Evolutionary conservation across 371 early-diverging fungal genomes (phyloP).

Genomic region (Gilbertella persicaria): DNA sequence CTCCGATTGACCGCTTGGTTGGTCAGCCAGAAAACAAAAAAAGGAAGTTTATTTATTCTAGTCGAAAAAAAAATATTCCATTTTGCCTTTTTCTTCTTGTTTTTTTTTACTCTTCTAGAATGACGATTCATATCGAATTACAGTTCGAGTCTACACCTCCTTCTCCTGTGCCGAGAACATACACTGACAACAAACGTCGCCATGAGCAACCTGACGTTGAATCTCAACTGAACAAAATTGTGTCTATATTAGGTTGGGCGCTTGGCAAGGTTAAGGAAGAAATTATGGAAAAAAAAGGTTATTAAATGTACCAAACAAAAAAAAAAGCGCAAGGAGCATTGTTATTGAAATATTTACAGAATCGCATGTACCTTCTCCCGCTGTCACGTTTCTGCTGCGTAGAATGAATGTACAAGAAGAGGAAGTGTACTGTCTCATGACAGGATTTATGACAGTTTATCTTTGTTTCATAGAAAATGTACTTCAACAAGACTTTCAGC

Average conservation of each 20-base stretch:
- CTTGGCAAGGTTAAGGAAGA: slow-evolving; percentile 10
- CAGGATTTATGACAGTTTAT: slow-evolving; percentile 50
- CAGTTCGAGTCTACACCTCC: not conserved
- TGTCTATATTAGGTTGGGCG: slow-evolving; percentile 4
- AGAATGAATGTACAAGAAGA: slow-evolving; percentile 12
- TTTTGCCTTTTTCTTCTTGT: not conserved
- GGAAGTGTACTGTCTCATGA: slow-evolving; percentile 38
- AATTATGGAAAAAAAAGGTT: slow-evolving; percentile 15
- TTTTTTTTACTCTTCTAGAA: not conserved
- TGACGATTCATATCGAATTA: not conserved
- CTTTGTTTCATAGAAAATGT: slow-evolving; percentile 42
- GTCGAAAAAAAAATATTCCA: too few species aligned
- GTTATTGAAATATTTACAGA: slow-evolving; percentile 31
- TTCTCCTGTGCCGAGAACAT: not conserved
- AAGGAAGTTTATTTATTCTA: too few species aligned
- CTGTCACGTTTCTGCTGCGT: slow-evolving; percentile 46
- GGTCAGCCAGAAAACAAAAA: too few species aligned
- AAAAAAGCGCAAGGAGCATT: not conserved
- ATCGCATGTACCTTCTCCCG: slow-evolving; percentile 76
- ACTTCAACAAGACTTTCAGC: slow-evolving; percentile 26
- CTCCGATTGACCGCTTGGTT: too few species aligned
- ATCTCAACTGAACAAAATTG: slow-evolving; percentile 4
- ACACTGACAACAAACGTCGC: not conserved
- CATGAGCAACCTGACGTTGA: not conserved
- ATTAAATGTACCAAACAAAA: not conserved